Conservation (phyloP, 2,329 filamentous ascomycete genomes). For the Ophiostoma sp. region DNA sequence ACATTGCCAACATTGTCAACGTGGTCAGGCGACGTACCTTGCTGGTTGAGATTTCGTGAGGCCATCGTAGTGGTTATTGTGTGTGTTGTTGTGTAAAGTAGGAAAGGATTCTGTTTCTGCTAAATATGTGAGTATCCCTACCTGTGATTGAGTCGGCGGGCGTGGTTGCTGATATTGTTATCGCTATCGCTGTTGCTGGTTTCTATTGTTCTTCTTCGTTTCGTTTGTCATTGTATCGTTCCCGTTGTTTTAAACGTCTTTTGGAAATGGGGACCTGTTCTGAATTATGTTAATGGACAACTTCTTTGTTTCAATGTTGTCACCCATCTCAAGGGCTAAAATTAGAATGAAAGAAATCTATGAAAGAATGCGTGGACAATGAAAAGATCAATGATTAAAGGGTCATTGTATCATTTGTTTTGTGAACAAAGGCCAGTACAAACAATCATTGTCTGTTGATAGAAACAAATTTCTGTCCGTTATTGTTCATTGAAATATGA, state of each 20-base stretch:
- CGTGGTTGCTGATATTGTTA: too few species aligned
- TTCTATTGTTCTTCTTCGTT: background rate
- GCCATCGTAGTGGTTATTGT: background rate
- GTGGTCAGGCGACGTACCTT: background rate
- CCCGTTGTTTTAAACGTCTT: background rate
- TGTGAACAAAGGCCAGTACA: constrained; percentile 25
- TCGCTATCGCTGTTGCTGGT: too few species aligned
- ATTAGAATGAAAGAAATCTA: background rate
- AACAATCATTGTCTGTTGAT: background rate
- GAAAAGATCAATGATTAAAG: too few species aligned
- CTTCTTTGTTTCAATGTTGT: background rate
- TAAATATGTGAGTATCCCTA: background rate
- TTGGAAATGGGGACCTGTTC: background rate
- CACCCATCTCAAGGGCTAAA: background rate
- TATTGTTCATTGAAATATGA: background rate
- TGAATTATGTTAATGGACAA: background rate
- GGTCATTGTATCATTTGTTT: constrained; percentile 52
- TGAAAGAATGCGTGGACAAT: background rate
- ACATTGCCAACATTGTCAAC: background rate
- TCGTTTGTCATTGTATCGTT: background rate
- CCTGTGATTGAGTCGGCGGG: background rate
- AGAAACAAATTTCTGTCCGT: background rate
- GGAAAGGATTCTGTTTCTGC: background rate
- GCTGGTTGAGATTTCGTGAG: background rate
- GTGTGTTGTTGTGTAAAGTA: background rate